These are phyloP conservation scores for Helicostylum pulchrum DNA, from an alignment of 192 early-diverging fungal species.

Conservation along the genomic window DNA sequence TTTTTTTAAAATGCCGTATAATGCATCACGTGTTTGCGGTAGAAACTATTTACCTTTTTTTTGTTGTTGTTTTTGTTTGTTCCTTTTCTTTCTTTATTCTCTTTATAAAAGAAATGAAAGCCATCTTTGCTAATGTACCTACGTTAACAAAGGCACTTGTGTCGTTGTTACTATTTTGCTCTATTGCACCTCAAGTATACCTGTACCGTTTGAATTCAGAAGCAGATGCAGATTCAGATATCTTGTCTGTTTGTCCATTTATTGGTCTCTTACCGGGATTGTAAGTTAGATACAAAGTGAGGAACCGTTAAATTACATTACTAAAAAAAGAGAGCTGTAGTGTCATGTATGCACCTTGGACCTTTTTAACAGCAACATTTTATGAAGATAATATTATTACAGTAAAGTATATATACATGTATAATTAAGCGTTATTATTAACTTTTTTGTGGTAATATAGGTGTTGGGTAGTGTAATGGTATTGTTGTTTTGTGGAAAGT, in stretches of 20 bases:
- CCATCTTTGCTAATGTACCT: conserved; percentile 41
- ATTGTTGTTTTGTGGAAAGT: conserved; percentile 63
- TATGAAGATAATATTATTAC: conserved; percentile 48
- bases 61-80: neutral
- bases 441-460: conserved; percentile 20
- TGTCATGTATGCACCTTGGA: conserved; percentile 45
- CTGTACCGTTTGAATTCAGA: conserved; percentile 12
- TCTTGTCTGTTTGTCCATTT: conserved; percentile 14
- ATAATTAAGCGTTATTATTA: too few relatives aligned
- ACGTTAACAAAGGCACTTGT: conserved; percentile 43
- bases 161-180: conserved; percentile 34
- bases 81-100: conserved; percentile 1
- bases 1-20: neutral
- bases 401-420: conserved; percentile 30
- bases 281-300: conserved; percentile 21
- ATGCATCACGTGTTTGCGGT: too few relatives aligned
- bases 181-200: conserved; percentile 23
- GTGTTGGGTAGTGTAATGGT: conserved; percentile 38
- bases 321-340: neutral
- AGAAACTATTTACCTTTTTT: neutral
- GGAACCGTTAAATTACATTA: too few relatives aligned
- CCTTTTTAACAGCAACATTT: conserved; percentile 56
- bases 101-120: neutral
- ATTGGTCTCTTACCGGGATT: conserved; percentile 40
- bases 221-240: conserved; percentile 1